These are phyloP conservation scores for Plasmopara viticola DNA, from an alignment of 352 stramenopile species.

Conservation along the genomic window DNA sequence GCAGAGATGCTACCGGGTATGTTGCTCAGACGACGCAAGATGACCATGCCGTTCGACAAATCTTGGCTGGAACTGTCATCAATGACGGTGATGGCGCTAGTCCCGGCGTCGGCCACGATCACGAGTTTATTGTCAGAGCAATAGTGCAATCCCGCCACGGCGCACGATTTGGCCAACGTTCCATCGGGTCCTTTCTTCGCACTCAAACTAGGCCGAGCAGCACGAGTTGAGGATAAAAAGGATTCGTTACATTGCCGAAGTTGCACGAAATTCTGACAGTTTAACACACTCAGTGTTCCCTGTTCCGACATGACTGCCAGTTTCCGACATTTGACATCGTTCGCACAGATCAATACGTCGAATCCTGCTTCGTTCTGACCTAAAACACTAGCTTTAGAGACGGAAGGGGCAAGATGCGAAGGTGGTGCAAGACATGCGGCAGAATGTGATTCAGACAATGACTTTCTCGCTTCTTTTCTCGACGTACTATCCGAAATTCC, in stretches of 20 bases:
- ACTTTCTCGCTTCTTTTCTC: not conserved
- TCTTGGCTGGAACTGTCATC: constrained; percentile 58
- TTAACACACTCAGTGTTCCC: constrained; percentile 59
- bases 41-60: constrained; percentile 32
- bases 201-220: not conserved
- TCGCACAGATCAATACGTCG: constrained; percentile 43
- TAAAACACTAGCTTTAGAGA: constrained; percentile 5
- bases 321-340: constrained; percentile 58
- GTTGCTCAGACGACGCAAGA: constrained; percentile 58
- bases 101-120: constrained; percentile 36
- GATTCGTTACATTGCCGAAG: constrained; percentile 58
- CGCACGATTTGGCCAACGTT: constrained; percentile 26
- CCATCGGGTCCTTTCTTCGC: constrained; percentile 4
- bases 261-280: constrained; percentile 66
- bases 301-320: constrained; percentile 51
- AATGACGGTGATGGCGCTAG: constrained; percentile 51
- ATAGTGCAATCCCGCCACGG: constrained; percentile 57
- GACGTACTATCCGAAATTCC: not conserved
- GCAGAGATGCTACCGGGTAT: constrained; percentile 41
- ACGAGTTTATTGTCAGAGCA: constrained; percentile 74
- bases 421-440: not conserved
- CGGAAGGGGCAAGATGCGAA: not conserved
- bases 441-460: constrained; percentile 1
- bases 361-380: constrained; percentile 22
- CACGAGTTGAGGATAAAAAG: constrained; percentile 21